phyloP scores from a whole-genome alignment of 2,329 filamentous ascomycete species.

The Paraphoma sp. region DNA sequence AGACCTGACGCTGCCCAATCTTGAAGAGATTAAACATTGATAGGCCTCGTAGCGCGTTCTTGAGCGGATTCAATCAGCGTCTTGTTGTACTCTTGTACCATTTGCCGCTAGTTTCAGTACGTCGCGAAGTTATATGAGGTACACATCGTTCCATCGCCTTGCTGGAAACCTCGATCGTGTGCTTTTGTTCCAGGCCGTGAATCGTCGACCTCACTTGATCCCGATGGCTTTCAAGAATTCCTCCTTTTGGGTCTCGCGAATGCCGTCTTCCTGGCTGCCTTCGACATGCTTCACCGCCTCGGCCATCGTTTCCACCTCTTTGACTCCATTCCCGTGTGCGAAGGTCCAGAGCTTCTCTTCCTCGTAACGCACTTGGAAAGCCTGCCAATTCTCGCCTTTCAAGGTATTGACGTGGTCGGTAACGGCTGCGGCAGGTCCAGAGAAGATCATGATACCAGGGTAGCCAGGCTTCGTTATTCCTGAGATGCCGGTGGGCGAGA shows the following conservation, averaged over 20 bases:
- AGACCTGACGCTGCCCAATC: too few species aligned
- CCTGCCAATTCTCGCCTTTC: conserved; percentile 54
- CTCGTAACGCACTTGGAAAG: conserved; percentile 55
- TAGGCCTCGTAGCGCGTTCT: too few species aligned
- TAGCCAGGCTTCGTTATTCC: conserved; percentile 57
- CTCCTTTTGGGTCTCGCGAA: conserved; percentile 27
- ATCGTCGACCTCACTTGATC: conserved; percentile 33
- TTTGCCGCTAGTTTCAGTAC: too few species aligned
- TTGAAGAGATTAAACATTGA: too few species aligned
- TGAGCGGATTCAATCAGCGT: too few species aligned
- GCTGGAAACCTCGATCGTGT: not conserved
- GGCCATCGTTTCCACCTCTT: conserved; percentile 54
- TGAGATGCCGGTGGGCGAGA: conserved; percentile 46
- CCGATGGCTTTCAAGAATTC: conserved; percentile 44
- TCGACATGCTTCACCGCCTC: conserved; percentile 51
- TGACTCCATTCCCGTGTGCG: conserved; percentile 47
- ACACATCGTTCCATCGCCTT: too few species aligned
- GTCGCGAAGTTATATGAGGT: too few species aligned
- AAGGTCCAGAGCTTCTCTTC: conserved; percentile 48
- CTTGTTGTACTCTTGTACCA: too few species aligned
- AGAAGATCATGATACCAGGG: conserved; percentile 54
- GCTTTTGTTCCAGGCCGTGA: not conserved
- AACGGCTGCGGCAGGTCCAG: conserved; percentile 47
- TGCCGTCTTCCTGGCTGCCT: conserved; percentile 8
- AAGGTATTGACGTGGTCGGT: conserved; percentile 51